Evolutionary conservation across 176 grass and related monocot species (phyloP).

Genomic region (Chloris gayana): DNA sequence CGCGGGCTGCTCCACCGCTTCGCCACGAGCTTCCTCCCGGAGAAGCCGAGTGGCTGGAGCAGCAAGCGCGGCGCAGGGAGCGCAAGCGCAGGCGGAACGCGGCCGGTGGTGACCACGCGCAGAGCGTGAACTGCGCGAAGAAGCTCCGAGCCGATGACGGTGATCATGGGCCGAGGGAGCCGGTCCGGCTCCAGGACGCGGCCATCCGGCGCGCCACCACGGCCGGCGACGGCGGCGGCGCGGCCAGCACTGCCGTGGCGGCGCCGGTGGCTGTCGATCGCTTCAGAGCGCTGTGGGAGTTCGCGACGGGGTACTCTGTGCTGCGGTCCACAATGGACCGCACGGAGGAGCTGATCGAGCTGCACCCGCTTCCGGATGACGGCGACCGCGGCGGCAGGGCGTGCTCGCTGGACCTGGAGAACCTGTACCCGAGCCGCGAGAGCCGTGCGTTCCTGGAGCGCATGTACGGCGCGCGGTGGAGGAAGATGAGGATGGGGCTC

Average conservation of each 20-base stretch:
- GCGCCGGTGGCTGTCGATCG: too few relatives aligned
- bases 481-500: background rate
- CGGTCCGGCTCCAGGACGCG: too few relatives aligned
- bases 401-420: background rate
- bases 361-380: too few relatives aligned
- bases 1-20: background rate
- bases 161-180: too few relatives aligned
- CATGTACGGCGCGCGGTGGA: background rate
- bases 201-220: too few relatives aligned
- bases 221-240: background rate
- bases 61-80: background rate
- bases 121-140: background rate
- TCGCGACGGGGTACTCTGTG: background rate
- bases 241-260: too few relatives aligned
- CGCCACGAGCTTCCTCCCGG: background rate
- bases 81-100: background rate
- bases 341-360: background rate
- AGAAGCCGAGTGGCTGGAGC: background rate
- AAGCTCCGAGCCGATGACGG: background rate
- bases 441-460: background rate
- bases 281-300: conserved; percentile 6
- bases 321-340: background rate
- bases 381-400: too few relatives aligned
- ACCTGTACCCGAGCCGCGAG: conserved; percentile 10
- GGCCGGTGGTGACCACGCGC: background rate